These are phyloP conservation scores for Hypocrella siamensis DNA, from an alignment of 2,329 filamentous ascomycete genomes.

Conservation along the genomic window DNA sequence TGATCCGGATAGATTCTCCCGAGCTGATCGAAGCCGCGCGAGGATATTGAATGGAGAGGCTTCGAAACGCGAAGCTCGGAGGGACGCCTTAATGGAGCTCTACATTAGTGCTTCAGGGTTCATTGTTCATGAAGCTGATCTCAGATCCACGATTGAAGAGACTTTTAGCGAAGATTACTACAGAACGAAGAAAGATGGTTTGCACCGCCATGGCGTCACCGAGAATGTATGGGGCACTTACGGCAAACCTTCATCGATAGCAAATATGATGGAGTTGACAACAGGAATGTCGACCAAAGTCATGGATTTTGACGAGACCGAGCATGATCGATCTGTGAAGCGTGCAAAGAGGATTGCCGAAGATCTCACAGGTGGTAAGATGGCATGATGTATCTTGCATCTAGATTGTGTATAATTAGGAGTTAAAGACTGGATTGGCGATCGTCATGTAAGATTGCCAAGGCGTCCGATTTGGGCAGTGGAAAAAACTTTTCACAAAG, in stretches of 20 bases:
- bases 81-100: conserved; percentile 64
- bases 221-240: conserved; percentile 37
- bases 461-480: too few relatives aligned
- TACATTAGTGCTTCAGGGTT: conserved; percentile 82
- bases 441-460: too few relatives aligned
- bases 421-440: too few relatives aligned
- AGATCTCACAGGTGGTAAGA: conserved; percentile 43
- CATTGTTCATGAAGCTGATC: conserved; percentile 67
- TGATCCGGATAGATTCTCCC: conserved; percentile 46
- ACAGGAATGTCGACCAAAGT: conserved; percentile 18
- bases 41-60: conserved; percentile 24
- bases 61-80: conserved; percentile 40
- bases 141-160: conserved; percentile 56
- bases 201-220: conserved; percentile 16
- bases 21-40: conserved; percentile 30
- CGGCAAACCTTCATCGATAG: conserved; percentile 28
- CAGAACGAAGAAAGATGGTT: conserved; percentile 16
- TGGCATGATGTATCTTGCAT: conserved; percentile 13
- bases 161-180: conserved; percentile 56
- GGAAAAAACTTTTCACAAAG: too few relatives aligned
- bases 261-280: conserved; percentile 24
- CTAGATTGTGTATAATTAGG: too few relatives aligned
- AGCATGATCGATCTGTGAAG: conserved; percentile 28
- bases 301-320: conserved; percentile 20
- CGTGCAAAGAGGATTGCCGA: conserved; percentile 41